Conservation (phyloP, 352 stramenopile genomes). For the Pelagophyceae sp. region DNA sequence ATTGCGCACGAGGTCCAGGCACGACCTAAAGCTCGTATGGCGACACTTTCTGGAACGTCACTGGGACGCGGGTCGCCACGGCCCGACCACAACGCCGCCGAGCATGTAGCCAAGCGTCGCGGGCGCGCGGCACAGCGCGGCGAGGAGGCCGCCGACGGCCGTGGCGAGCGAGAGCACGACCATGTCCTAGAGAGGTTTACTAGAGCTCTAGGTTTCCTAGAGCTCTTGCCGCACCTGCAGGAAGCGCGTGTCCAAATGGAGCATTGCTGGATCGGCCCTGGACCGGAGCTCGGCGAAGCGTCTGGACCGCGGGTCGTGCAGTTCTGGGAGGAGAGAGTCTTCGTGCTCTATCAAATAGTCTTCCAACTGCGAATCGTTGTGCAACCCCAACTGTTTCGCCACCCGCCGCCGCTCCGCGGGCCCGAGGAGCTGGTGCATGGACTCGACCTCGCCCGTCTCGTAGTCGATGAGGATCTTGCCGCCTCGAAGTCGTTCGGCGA, state of each 20-base stretch:
- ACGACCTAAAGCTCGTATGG: too few species aligned
- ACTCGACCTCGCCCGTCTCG: slow-evolving; percentile 18
- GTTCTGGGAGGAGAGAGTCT: too few species aligned
- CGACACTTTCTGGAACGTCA: too few species aligned
- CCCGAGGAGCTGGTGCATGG: neutral
- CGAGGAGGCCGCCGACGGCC: slow-evolving; percentile 72
- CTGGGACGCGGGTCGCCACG: too few species aligned
- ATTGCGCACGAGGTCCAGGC: slow-evolving; percentile 59
- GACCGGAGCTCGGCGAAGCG: neutral
- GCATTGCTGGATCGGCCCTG: slow-evolving; percentile 38
- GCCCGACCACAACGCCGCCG: slow-evolving; percentile 72
- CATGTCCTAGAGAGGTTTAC: too few species aligned
- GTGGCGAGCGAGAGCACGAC: slow-evolving; percentile 42
- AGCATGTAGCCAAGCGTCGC: slow-evolving; percentile 79
- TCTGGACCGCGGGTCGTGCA: neutral
- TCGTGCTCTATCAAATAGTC: neutral
- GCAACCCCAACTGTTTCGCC: neutral
- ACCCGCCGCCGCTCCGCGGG: neutral
- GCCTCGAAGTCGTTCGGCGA: slow-evolving; percentile 16
- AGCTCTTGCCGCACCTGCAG: too few species aligned
- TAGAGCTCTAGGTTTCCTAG: too few species aligned
- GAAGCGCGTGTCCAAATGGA: slow-evolving; percentile 40
- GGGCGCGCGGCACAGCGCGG: slow-evolving; percentile 70
- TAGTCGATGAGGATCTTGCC: slow-evolving; percentile 18
- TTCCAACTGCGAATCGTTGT: neutral